Base-by-base conservation (phyloP, 164 flowering plant species). In the Vitis riparia region DNA sequence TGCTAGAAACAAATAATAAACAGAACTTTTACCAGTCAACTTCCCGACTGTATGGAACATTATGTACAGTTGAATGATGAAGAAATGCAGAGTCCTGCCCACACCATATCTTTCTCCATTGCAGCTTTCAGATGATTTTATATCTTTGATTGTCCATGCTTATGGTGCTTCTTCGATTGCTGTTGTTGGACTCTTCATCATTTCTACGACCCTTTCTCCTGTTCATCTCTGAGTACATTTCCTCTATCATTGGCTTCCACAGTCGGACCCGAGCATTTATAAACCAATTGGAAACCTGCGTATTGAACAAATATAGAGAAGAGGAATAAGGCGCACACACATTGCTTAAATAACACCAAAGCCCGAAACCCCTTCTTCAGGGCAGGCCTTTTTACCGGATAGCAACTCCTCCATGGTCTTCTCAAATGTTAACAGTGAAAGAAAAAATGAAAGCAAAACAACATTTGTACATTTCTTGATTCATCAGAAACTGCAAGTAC, bases 211-310 rank as follows among this genome's bases (percentile, higher is more conserved):
- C 66, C 73, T 79, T 86, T 72, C 85, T 76, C 55, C 77, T 75
- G 74, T 77, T 83, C 79, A 85, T 81, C 73, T 87, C 91, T 3
- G 86, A 61, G 65, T 83, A 83, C 91, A 87, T 87, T 71, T 87
- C 90, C 71, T 87, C 90, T 10, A 87, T 87, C 88, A 87, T 80
- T 1, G 90, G 90, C 52, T 87, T 87, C 90, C 90, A 87, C 0
- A 87, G 81, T 0, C 90, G 83, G 29, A 87, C 90, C 2, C 90
- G 86, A 27, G 89, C 89, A 62, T 86, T 86, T 52, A 82, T 84
- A 37, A 86, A 84, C 86, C 87, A 84, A 48, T 86, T 92, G 8
- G 97, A 88, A 29, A 92, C 97, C 97, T 92, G 75, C 29, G 49
- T 48, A 11, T 62, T 23, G 19, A 13, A 68, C 14, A 69, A 59